These are phyloP conservation scores for Xylaria sp. DNA, from an alignment of 2,329 filamentous ascomycete genomes.

Conservation along the genomic window DNA sequence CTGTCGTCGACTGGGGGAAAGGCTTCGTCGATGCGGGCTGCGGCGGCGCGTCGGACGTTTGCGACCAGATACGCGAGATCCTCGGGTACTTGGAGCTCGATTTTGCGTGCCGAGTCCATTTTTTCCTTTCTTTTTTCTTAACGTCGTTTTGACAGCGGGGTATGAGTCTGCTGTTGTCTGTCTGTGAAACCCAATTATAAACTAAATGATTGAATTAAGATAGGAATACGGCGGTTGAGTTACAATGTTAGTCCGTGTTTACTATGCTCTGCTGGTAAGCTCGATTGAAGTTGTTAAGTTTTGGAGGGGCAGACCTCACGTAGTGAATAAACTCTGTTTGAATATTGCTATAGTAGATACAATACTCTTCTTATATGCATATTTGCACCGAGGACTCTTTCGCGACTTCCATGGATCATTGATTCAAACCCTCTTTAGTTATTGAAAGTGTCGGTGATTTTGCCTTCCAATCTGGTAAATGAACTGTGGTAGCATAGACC, in stretches of 20 bases:
- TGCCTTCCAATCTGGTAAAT: neutral
- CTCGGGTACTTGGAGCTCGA: slow-evolving; percentile 80
- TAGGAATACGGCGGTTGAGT: neutral
- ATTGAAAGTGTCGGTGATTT: neutral
- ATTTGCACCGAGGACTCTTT: neutral
- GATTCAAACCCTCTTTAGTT: neutral
- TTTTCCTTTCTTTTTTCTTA: neutral
- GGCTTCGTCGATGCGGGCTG: slow-evolving; percentile 72
- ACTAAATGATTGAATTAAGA: slow-evolving; percentile 1
- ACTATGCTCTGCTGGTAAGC: neutral
- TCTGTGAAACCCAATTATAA: neutral
- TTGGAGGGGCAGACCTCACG: slow-evolving; percentile 38
- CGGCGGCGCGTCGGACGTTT: slow-evolving; percentile 75
- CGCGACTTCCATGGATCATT: neutral
- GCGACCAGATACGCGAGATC: slow-evolving; percentile 76
- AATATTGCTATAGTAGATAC: slow-evolving; percentile 16
- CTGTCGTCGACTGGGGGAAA: slow-evolving; percentile 73
- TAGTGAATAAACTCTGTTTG: slow-evolving; percentile 19
- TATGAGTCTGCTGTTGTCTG: neutral
- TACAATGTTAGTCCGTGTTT: slow-evolving; percentile 11
- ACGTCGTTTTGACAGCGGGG: neutral
- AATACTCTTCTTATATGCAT: slow-evolving; percentile 7
- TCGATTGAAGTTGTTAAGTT: slow-evolving; percentile 14
- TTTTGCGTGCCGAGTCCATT: slow-evolving; percentile 69
- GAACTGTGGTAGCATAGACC: neutral